Base-by-base conservation (phyloP, 805 yeast species). In the Cyberlindnera mycetangii region DNA sequence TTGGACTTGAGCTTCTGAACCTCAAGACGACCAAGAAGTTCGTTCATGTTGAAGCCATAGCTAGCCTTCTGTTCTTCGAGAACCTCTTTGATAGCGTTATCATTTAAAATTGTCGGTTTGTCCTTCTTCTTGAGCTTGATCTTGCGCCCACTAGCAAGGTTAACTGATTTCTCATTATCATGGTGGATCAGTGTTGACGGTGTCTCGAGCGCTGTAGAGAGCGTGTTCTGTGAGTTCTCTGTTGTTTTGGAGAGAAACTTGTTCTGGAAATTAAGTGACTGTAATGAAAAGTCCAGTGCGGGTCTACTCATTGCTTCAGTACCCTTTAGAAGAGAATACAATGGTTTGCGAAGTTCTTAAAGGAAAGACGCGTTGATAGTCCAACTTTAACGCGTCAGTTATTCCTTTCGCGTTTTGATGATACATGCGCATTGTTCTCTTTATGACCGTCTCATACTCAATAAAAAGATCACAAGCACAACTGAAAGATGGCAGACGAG, bases 1-100 rank as follows among this genome's bases (percentile, higher is more conserved):
- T 21, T 22, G 4, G 31, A n/a, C 17, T 50, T 47, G 15, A 50
- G 37, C 31, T 57, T 49, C 28, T 58, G 50, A 3, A 52, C 46
- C 21, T 63, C 67, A 22, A 70, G 58, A 25, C 53, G 59, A 7
- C 64, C 66, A 22, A 65, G 54, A 3, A 72, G 49, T n/a, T 58
- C 56, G 44, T 68, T 64, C 20, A 72, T 60, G 39, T 66, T 60
- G 41, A 71, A 60, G 2, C 75, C 75, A 42, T 70, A 71, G 27
- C 34, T 39, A 25, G 40, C 33, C 28, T 39, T 45, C 16, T 44
- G 37, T 15, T 42, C 34, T 2, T 34, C 32, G 4, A 45, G 24
- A 3, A 21, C 34, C 4, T 33, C 36, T 3, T 25, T 32, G 7
- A 36, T 14, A 11, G 37, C 42, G 31, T 33, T 15, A 19, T 16